phyloP scores from a whole-genome alignment of 495 filamentous ascomycete species.

The Chaetomium fimeti region DNA sequence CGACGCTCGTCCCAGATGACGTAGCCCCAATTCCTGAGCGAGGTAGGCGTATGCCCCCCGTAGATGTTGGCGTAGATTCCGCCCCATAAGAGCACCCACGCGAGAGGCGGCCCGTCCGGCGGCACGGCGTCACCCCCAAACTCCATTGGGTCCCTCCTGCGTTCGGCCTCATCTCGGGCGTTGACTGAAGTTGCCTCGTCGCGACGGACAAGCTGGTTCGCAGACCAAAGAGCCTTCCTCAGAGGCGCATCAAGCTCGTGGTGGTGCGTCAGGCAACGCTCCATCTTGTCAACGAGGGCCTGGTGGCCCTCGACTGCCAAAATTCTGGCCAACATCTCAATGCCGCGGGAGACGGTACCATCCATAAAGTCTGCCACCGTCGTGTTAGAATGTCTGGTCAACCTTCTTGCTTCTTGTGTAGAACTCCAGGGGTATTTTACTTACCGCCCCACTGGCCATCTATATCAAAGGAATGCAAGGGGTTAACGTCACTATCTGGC shows the following conservation, averaged over 20 bases:
- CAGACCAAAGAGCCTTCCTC: background rate
- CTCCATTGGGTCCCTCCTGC: background rate
- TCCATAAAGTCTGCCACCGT: background rate
- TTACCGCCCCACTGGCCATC: background rate
- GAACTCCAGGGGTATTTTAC: background rate
- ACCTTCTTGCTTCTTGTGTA: no score
- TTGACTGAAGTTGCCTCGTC: background rate
- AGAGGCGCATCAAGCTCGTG: background rate
- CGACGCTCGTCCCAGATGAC: constrained; percentile 6
- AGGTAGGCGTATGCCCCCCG: background rate
- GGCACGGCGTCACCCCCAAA: background rate
- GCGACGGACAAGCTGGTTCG: background rate
- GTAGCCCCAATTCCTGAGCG: background rate
- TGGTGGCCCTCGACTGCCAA: background rate
- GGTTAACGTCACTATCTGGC: background rate
- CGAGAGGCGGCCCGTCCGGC: background rate
- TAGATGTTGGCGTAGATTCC: constrained; percentile 1
- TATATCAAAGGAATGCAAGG: background rate
- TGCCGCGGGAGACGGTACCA: background rate
- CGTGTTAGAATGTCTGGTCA: background rate
- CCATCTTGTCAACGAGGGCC: background rate
- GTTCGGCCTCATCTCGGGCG: background rate
- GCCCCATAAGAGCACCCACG: constrained; percentile 1
- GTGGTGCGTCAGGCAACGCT: background rate
- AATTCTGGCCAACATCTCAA: background rate